Conservation (phyloP, 192 early-diverging fungal species). For the Chytriomyces hyalinus region DNA sequence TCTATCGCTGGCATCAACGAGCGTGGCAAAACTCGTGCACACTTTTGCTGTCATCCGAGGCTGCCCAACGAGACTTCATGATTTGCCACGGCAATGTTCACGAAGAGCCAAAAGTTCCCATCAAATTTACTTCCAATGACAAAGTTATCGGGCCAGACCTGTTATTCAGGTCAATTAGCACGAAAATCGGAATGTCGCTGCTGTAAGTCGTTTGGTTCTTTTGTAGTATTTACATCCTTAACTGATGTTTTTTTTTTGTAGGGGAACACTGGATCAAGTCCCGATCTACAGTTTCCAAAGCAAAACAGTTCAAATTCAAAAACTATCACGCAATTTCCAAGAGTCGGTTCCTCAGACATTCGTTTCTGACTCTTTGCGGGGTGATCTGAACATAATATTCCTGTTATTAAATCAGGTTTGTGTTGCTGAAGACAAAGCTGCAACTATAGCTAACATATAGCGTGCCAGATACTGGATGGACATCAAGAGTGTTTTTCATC, state of each 20-base stretch:
- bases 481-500: background rate
- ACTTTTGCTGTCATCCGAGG: constrained; percentile 27
- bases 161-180: constrained; percentile 8
- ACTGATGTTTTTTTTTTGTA: background rate
- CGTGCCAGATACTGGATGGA: background rate
- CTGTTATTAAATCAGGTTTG: constrained; percentile 22
- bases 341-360: constrained; percentile 8
- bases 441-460: background rate
- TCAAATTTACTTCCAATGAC: background rate
- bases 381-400: constrained; percentile 19
- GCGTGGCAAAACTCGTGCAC: constrained; percentile 44
- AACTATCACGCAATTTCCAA: constrained; percentile 9
- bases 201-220: constrained; percentile 15
- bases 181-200: constrained; percentile 21
- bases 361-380: constrained; percentile 7
- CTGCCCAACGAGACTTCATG: constrained; percentile 9
- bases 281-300: constrained; percentile 43
- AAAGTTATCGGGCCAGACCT: constrained; percentile 12
- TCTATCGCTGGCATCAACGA: constrained; percentile 43
- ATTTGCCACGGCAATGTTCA: constrained; percentile 33
- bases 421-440: no score
- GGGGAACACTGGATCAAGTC: constrained; percentile 30
- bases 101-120: constrained; percentile 15
- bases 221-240: background rate
- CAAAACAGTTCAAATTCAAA: constrained; percentile 38